Evolutionary conservation across 805 yeast genomes (phyloP).

Genomic region (Hanseniaspora singularis): DNA sequence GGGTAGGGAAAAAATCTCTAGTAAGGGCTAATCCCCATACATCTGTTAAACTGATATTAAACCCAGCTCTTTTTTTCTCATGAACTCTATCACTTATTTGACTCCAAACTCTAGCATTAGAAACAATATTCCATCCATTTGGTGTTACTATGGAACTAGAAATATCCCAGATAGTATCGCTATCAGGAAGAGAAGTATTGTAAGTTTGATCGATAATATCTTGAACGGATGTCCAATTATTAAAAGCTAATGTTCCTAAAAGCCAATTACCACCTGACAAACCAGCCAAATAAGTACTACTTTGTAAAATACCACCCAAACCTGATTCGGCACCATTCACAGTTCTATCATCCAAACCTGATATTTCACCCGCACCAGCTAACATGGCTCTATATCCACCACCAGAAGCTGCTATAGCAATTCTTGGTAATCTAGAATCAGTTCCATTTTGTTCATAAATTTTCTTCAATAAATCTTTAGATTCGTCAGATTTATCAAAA

Average conservation of each 20-base stretch:
- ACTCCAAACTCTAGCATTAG: conserved; percentile 42
- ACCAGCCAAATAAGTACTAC: conserved; percentile 61
- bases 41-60: conserved; percentile 55
- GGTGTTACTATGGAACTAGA: conserved; percentile 48
- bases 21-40: conserved; percentile 71
- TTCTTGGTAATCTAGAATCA: conserved; percentile 30
- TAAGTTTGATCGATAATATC: conserved; percentile 35
- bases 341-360: conserved; percentile 68
- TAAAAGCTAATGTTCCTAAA: conserved; percentile 52
- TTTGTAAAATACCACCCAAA: conserved; percentile 62
- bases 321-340: conserved; percentile 41
- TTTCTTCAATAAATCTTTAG: conserved; percentile 10
- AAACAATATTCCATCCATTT: conserved; percentile 48
- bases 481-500: conserved; percentile 21
- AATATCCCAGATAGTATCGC: conserved; percentile 56
- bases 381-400: conserved; percentile 87
- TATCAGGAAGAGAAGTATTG: conserved; percentile 21
- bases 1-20: conserved; percentile 55
- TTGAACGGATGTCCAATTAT: conserved; percentile 63
- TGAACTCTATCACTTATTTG: conserved; percentile 42
- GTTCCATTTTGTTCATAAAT: conserved; percentile 15
- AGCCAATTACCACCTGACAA: conserved; percentile 82
- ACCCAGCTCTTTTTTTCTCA: conserved; percentile 52
- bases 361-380: conserved; percentile 71
- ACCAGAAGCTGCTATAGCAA: conserved; percentile 58